Percentiles rank a stretch among this genome's conserved stretches.
Conservation (phyloP, 306 rosid species). For the Medicago ruthenica region DNA sequence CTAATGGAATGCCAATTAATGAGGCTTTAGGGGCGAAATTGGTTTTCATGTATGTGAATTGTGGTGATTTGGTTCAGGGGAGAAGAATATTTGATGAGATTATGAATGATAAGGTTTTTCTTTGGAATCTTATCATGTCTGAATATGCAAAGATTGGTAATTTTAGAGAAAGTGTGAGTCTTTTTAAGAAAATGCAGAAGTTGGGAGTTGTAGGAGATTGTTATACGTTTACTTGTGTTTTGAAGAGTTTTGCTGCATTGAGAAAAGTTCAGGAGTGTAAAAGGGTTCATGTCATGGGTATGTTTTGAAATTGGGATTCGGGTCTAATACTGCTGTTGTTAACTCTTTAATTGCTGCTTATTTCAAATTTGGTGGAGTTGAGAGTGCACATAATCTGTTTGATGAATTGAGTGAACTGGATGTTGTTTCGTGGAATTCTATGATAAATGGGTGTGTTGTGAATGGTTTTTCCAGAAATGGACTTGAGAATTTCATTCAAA, state of each 20-base stretch:
- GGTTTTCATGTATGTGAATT: constrained; percentile 71
- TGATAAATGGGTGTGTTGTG: constrained; percentile 74
- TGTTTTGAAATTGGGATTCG: constrained; percentile 59
- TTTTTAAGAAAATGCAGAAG: constrained; percentile 64
- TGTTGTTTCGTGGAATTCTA: constrained; percentile 80
- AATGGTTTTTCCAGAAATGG: constrained; percentile 58
- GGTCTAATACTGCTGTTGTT: constrained; percentile 52
- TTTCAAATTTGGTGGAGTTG: constrained; percentile 59
- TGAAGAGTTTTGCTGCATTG: constrained; percentile 70
- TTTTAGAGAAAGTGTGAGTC: constrained; percentile 55
- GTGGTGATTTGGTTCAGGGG: constrained; percentile 66
- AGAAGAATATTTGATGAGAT: constrained; percentile 62
- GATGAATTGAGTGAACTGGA: constrained; percentile 72
- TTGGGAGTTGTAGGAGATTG: constrained; percentile 60
- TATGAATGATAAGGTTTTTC: constrained; percentile 58
- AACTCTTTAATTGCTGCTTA: constrained; percentile 65
- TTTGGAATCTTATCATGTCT: constrained; percentile 75
- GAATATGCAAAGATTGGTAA: constrained; percentile 66
- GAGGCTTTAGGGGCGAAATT: constrained; percentile 65
- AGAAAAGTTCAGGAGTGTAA: constrained; percentile 55
- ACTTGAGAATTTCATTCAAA: constrained; percentile 54
- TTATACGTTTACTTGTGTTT: constrained; percentile 61
- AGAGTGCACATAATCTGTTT: constrained; percentile 68
- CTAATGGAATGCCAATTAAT: constrained; percentile 47
- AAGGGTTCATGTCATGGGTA: constrained; percentile 71